phyloP scores from a whole-genome alignment of 1,284 basidiomycete species.

The Gymnopus androsaceus region DNA sequence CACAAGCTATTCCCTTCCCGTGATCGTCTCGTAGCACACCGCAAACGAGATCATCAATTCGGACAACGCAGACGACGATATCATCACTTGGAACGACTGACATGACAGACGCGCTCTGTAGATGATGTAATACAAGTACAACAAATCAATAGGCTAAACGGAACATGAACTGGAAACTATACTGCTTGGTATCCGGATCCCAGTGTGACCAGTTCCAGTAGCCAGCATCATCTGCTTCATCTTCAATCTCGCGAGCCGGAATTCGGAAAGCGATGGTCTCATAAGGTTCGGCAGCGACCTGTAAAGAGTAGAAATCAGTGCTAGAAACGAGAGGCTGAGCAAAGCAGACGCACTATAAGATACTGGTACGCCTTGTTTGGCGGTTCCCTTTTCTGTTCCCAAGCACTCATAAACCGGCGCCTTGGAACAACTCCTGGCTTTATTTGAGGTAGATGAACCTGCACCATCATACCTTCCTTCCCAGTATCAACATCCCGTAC shows the following conservation, averaged over 20 bases:
- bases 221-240: slow-evolving; percentile 86
- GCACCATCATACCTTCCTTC: slow-evolving; percentile 94
- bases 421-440: slow-evolving; percentile 85
- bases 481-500: slow-evolving; percentile 77
- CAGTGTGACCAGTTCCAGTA: slow-evolving; percentile 97
- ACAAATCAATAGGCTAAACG: slow-evolving; percentile 57
- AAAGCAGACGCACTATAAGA: slow-evolving; percentile 73
- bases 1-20: slow-evolving; percentile 70
- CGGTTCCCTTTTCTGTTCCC: slow-evolving; percentile 95
- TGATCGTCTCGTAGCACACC: slow-evolving; percentile 68
- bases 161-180: slow-evolving; percentile 95
- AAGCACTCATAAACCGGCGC: slow-evolving; percentile 95
- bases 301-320: slow-evolving; percentile 12
- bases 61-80: slow-evolving; percentile 52
- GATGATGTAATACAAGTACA: not conserved
- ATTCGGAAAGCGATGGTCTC: slow-evolving; percentile 99
- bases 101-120: not conserved
- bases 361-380: slow-evolving; percentile 98
- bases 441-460: slow-evolving; percentile 94
- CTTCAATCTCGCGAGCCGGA: slow-evolving; percentile 95
- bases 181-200: slow-evolving; percentile 96
- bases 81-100: slow-evolving; percentile 74
- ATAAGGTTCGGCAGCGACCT: slow-evolving; percentile 98
- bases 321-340: slow-evolving; percentile 13
- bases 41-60: slow-evolving; percentile 70